These are phyloP conservation scores for Onygena corvina DNA, from an alignment of 2,329 filamentous ascomycete genomes.

Conservation along the genomic window DNA sequence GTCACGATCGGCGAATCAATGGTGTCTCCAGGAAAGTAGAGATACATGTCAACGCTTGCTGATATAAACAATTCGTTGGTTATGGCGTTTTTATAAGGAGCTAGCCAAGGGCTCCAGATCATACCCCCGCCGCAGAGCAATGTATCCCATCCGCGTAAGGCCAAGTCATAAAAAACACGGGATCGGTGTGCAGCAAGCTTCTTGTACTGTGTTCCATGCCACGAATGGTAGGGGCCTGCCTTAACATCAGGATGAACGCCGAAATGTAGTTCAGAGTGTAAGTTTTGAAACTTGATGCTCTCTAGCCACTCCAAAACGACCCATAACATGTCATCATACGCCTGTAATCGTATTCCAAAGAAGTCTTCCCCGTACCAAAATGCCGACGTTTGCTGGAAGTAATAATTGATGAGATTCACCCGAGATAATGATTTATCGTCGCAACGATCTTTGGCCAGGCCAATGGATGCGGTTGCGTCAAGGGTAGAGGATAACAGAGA, in stretches of 20 bases:
- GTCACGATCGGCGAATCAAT: slow-evolving; percentile 40
- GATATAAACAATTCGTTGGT: slow-evolving; percentile 86
- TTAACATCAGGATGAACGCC: slow-evolving; percentile 17
- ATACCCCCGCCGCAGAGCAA: slow-evolving; percentile 75
- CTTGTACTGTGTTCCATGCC: slow-evolving; percentile 67
- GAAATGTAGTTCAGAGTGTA: slow-evolving; percentile 56
- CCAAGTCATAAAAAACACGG: slow-evolving; percentile 73
- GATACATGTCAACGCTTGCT: slow-evolving; percentile 77
- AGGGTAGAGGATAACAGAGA: slow-evolving; percentile 52
- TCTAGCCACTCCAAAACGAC: slow-evolving; percentile 87
- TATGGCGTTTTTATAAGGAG: slow-evolving; percentile 90
- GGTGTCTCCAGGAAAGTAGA: slow-evolving; percentile 70
- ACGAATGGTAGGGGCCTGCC: slow-evolving; percentile 30
- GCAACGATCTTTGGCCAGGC: slow-evolving; percentile 13
- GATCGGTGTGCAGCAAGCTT: slow-evolving; percentile 71
- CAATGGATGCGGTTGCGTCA: slow-evolving; percentile 15
- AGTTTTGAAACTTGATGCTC: slow-evolving; percentile 59
- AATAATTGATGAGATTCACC: slow-evolving; percentile 70
- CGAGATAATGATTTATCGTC: slow-evolving; percentile 37
- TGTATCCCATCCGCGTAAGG: slow-evolving; percentile 67
- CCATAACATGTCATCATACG: slow-evolving; percentile 92
- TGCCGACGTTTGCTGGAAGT: slow-evolving; percentile 62
- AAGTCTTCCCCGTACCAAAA: slow-evolving; percentile 84
- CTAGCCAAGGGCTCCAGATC: slow-evolving; percentile 70
- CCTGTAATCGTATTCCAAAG: slow-evolving; percentile 60